phyloP scores from a whole-genome alignment of 2,329 filamentous ascomycete species.

The Ophiosphaerella korrae region DNA sequence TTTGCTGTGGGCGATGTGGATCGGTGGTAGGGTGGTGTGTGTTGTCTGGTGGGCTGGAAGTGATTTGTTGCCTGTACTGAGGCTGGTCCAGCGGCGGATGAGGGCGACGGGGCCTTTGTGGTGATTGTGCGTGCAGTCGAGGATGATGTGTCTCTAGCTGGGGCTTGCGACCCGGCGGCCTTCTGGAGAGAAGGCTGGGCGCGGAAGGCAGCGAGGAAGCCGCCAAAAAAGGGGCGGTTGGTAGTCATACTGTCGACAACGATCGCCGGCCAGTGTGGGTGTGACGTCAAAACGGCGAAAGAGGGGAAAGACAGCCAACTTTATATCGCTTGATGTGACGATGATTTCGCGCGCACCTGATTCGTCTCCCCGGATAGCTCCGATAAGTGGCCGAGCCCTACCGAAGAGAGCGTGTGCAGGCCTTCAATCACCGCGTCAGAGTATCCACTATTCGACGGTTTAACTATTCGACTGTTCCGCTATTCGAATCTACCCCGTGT shows the following conservation, averaged over 20 bases:
- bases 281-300: conserved; percentile 5
- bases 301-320: neutral
- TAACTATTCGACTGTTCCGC: too few species aligned
- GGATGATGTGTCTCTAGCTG: conserved; percentile 47
- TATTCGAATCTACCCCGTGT: too few species aligned
- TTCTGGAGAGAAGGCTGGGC: conserved; percentile 67
- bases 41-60: conserved; percentile 50
- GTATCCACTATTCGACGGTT: too few species aligned
- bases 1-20: conserved; percentile 45
- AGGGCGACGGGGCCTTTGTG: conserved; percentile 38
- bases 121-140: conserved; percentile 49
- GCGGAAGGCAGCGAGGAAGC: conserved; percentile 70
- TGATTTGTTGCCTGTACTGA: conserved; percentile 47
- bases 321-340: neutral
- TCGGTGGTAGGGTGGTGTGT: conserved; percentile 45
- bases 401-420: neutral
- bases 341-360: conserved; percentile 6
- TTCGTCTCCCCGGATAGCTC: neutral
- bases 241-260: conserved; percentile 58
- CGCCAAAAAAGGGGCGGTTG: conserved; percentile 69
- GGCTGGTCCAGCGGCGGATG: conserved; percentile 41
- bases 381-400: neutral
- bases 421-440: too few species aligned
- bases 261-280: neutral
- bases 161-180: conserved; percentile 52